Conservation (phyloP, 371 early-diverging fungal species). For the Haplosporangium sp. region DNA sequence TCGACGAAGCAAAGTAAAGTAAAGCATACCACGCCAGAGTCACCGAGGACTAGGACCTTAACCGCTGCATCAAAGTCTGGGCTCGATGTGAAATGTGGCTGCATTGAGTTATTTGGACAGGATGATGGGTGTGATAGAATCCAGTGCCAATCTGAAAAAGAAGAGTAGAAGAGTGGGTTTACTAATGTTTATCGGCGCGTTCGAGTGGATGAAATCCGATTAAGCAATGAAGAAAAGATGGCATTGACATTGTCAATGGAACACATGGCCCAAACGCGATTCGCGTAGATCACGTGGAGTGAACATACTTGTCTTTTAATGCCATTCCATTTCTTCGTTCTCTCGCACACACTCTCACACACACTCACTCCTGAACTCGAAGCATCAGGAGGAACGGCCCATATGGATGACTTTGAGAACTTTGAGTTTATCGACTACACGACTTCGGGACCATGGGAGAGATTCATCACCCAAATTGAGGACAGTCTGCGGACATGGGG, state of each 20-base stretch:
- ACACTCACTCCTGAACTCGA: neutral
- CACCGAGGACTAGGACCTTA: constrained; percentile 49
- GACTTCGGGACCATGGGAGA: constrained; percentile 53
- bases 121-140: neutral
- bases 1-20: too few relatives aligned
- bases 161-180: too few relatives aligned
- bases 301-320: neutral
- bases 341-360: neutral
- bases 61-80: constrained; percentile 12
- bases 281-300: too few relatives aligned
- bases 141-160: too few relatives aligned
- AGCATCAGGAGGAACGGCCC: neutral
- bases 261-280: too few relatives aligned
- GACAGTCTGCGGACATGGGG: constrained; percentile 45
- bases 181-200: too few relatives aligned
- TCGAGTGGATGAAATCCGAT: neutral
- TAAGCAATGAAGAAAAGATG: too few relatives aligned
- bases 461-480: constrained; percentile 54
- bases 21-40: constrained; percentile 46
- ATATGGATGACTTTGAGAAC: constrained; percentile 54
- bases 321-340: neutral
- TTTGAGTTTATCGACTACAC: constrained; percentile 56
- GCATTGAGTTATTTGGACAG: constrained; percentile 5
- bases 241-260: too few relatives aligned
- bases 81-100: constrained; percentile 4